These are phyloP conservation scores for Agrocybe chaxingu DNA, from an alignment of 768 basidiomycete species.

Conservation along the genomic window DNA sequence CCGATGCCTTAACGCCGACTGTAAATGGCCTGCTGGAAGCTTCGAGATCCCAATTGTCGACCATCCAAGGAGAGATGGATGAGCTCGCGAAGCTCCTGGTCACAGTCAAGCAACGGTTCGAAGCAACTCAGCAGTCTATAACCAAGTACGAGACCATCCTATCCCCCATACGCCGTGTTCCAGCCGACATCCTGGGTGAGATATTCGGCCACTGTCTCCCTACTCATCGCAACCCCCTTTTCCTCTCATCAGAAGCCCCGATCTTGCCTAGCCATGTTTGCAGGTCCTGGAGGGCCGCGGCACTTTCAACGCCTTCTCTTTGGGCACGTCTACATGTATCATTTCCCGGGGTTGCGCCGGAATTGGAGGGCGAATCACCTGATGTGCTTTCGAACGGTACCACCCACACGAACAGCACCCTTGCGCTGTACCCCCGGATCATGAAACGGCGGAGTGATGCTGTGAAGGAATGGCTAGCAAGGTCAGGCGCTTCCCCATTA, in stretches of 20 bases:
- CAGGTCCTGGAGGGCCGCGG: constrained; percentile 15
- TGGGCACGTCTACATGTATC: constrained; percentile 18
- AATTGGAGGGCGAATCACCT: too few relatives aligned
- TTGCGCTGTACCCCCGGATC: neutral
- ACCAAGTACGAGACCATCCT: constrained; percentile 6
- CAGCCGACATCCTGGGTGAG: constrained; percentile 10
- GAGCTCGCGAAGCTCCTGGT: neutral
- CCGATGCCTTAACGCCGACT: neutral
- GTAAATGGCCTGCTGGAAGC: neutral
- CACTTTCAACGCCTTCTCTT: constrained; percentile 16
- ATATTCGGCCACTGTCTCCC: constrained; percentile 17
- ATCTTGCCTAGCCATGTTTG: constrained; percentile 17
- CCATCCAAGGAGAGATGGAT: constrained; percentile 2
- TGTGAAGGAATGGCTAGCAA: constrained; percentile 9
- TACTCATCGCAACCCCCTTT: constrained; percentile 10
- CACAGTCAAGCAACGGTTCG: neutral
- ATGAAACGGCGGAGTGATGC: neutral
- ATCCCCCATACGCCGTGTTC: constrained; percentile 11
- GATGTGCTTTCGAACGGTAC: neutral
- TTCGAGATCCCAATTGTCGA: neutral
- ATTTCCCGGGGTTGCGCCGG: neutral
- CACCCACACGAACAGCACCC: too few relatives aligned
- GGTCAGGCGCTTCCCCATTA: constrained; percentile 10
- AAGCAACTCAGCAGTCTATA: neutral
- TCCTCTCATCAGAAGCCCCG: constrained; percentile 13